Base-by-base conservation (phyloP, 2,329 filamentous ascomycete species). In the Ophiognomonia clavigignenti-juglandacearum region DNA sequence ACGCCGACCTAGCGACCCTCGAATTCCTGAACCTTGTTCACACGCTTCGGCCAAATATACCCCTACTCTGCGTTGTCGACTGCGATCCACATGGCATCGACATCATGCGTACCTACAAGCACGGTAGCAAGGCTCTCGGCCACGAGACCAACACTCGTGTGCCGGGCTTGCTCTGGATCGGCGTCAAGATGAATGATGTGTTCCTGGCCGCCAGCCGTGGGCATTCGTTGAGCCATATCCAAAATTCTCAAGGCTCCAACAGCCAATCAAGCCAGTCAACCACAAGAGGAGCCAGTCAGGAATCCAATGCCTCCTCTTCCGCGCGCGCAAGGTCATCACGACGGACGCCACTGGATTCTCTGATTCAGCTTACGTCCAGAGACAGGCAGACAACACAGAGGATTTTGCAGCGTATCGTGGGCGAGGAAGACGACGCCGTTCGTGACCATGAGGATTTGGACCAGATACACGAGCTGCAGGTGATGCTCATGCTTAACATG, bases 21-120 rank as follows among this genome's bases (percentile, higher is more conserved):
- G 72, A 73, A 14, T 83, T 92, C 44, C 66, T 92, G 1, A 71
- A 73, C 35, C 61, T 70, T 11, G 45, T 89, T 1, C 72, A 76
- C 31, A 61, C 56, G 0, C 63, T 61, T 8, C 68, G 66, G 18
- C 75, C 77, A 0, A 59, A 63, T 1, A 63, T 85, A 19, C 77
- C 79, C 2, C 76, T 88, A 6, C 74, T 80, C 43, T 78, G 74
- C 0, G 67, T 93, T 0, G 75, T 87, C 2, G 88, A 95, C 57
- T 87, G 79, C 50, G 88, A 93, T 55, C 86, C 87, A 0, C 80
- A 92, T 53, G 88, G 88, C 0, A 64, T 92, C 23, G 77, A 76
- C 3, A 93, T 95, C 34, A 69, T 88, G 54, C 77, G 77, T 4
- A 88, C 82, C 14, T 93, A 91, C 67, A 85, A 82, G 53, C 69